These are phyloP conservation scores for Podosphaera fusca DNA, from an alignment of 2,329 filamentous ascomycete species.

Conservation along the genomic window DNA sequence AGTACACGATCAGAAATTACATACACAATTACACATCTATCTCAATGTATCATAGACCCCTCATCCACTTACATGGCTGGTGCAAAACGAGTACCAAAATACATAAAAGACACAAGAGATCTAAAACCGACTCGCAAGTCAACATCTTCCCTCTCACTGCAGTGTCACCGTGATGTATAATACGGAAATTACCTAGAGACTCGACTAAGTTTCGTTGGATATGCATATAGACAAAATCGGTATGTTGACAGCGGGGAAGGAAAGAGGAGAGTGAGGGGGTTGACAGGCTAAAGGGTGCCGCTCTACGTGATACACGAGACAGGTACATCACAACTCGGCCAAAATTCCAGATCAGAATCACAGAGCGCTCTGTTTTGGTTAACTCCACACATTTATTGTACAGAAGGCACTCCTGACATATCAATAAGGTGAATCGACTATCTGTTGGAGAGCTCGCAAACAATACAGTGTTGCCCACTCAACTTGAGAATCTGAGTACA, in stretches of 20 bases:
- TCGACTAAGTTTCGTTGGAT: not conserved
- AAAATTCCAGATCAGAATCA: no score
- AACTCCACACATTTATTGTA: no score
- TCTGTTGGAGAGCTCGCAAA: not conserved
- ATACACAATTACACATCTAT: not conserved
- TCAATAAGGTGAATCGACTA: not conserved
- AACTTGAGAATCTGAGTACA: not conserved
- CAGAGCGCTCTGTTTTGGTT: no score
- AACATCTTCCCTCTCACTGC: not conserved
- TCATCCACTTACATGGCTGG: not conserved
- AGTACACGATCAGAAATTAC: not conserved
- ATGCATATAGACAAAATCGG: not conserved
- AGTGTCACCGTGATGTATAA: not conserved
- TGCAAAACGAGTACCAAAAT: not conserved
- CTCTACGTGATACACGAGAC: no score
- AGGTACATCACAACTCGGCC: no score
- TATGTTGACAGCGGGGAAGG: no score
- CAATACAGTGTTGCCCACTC: not conserved
- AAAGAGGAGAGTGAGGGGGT: no score
- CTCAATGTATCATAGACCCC: not conserved
- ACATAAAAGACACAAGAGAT: not conserved
- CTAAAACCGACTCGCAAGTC: not conserved
- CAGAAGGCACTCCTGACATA: not conserved
- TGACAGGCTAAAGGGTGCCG: no score
- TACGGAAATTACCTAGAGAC: not conserved